phyloP scores from a whole-genome alignment of 2,329 filamentous ascomycete species.

The Fulvia fulva region DNA sequence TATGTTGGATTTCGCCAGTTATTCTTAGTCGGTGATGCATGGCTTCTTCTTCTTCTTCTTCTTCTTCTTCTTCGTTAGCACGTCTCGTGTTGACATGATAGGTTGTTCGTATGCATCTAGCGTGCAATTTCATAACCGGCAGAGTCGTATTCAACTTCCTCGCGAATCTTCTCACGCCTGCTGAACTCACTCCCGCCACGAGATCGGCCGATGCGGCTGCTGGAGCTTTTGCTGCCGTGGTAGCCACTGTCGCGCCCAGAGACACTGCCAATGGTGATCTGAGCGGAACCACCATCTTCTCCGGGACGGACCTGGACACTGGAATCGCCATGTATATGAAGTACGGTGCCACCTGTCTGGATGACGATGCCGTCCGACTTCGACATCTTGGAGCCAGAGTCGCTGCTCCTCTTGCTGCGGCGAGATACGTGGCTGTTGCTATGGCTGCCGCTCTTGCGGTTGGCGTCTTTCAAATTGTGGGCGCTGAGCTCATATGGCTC shows the following conservation, averaged over 20 bases:
- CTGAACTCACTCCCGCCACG: conserved; percentile 6
- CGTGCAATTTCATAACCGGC: conserved; percentile 8
- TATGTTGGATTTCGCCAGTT: too few relatives aligned
- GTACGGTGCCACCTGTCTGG: conserved; percentile 23
- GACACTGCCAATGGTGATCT: conserved; percentile 22
- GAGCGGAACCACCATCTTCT: conserved; percentile 24
- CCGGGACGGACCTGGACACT: conserved; percentile 23
- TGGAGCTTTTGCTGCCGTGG: conserved; percentile 19
- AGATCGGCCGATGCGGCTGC: conserved; percentile 21
- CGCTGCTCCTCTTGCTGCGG: conserved; percentile 25
- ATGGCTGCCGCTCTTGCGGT: conserved; percentile 15
- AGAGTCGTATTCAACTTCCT: conserved; percentile 21
- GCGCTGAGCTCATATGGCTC: conserved; percentile 26
- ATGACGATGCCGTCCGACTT: conserved; percentile 25
- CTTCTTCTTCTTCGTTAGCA: too few relatives aligned
- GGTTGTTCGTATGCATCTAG: neutral
- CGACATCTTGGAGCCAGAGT: conserved; percentile 21
- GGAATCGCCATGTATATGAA: conserved; percentile 29
- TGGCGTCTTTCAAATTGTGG: conserved; percentile 25
- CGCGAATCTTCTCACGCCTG: conserved; percentile 19
- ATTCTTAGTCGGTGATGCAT: neutral
- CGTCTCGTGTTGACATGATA: neutral
- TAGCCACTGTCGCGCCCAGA: conserved; percentile 23
- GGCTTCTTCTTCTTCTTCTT: too few relatives aligned
- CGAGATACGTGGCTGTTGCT: conserved; percentile 24